phyloP scores from a whole-genome alignment of 306 rosid genomes.

The Vigna unguiculata region DNA sequence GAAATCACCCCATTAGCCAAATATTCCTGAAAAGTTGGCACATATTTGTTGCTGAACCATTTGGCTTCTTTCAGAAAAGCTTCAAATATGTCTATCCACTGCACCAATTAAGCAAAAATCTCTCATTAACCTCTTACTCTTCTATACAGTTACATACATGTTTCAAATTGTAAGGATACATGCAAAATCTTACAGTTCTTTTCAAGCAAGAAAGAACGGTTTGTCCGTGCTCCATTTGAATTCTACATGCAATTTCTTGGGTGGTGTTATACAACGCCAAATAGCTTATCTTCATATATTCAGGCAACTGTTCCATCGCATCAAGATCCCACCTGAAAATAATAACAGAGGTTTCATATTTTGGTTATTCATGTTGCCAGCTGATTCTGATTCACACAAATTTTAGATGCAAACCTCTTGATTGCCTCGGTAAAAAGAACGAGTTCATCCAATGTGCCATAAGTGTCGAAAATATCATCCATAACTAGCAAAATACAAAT shows the following conservation, averaged over 20 bases:
- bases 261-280: constrained; percentile 58
- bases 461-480: constrained; percentile 56
- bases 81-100: constrained; percentile 62
- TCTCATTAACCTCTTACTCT: constrained; percentile 15
- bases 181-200: constrained; percentile 46
- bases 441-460: constrained; percentile 57
- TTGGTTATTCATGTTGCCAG: not conserved
- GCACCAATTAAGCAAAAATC: constrained; percentile 21
- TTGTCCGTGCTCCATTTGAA: constrained; percentile 47
- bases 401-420: constrained; percentile 40
- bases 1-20: constrained; percentile 54
- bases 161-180: not conserved
- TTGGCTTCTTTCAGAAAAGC: constrained; percentile 61
- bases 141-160: not conserved
- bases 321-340: constrained; percentile 60
- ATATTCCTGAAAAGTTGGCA: constrained; percentile 45
- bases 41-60: constrained; percentile 48
- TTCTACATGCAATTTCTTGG: constrained; percentile 51
- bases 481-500: constrained; percentile 50
- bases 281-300: constrained; percentile 57
- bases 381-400: not conserved
- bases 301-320: constrained; percentile 52
- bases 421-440: constrained; percentile 58
- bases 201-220: constrained; percentile 46
- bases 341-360: not conserved